Percentiles rank a stretch among this genome's conserved stretches.
Conservation (phyloP, 805 yeast species). For the Myxozyma mucilagina region DNA sequence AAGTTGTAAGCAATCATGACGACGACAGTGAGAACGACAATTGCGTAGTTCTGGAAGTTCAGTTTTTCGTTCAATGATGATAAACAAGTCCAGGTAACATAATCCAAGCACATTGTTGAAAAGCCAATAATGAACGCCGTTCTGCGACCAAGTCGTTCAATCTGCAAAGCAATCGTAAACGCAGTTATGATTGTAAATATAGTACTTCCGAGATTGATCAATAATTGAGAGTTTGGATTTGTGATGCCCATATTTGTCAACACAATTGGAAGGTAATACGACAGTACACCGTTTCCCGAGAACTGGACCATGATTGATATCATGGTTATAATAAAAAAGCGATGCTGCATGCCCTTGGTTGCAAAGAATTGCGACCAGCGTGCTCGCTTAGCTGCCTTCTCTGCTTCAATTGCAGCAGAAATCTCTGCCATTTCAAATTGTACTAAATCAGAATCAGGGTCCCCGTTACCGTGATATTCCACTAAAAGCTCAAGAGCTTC, state of each 20-base stretch:
- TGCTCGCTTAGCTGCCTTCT: constrained; percentile 45
- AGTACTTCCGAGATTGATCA: constrained; percentile 53
- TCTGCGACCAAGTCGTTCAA: constrained; percentile 35
- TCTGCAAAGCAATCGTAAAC: constrained; percentile 37
- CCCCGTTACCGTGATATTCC: constrained; percentile 47
- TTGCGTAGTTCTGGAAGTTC: not conserved
- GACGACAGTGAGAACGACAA: constrained; percentile 51
- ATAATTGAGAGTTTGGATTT: constrained; percentile 36
- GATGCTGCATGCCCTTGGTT: constrained; percentile 46
- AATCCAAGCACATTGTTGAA: constrained; percentile 44
- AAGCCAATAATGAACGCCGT: constrained; percentile 38
- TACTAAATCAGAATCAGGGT: constrained; percentile 40
- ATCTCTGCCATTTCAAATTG: constrained; percentile 48
- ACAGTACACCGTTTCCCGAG: constrained; percentile 56
- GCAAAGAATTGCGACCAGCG: constrained; percentile 46
- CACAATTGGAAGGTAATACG: constrained; percentile 55
- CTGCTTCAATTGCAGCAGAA: constrained; percentile 41
- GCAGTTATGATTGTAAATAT: constrained; percentile 40
- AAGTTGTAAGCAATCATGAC: constrained; percentile 44
- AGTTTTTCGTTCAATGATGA: constrained; percentile 45
- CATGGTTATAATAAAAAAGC: constrained; percentile 43
- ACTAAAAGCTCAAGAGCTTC: constrained; percentile 53
- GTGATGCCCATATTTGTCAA: constrained; percentile 56
- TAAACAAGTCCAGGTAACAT: constrained; percentile 48
- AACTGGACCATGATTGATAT: constrained; percentile 47